A percentile compares a stretch with the other conserved stretches of the same genome.
Conservation (phyloP, 352 stramenopile genomes). For the Phytophthora pistaciae region DNA sequence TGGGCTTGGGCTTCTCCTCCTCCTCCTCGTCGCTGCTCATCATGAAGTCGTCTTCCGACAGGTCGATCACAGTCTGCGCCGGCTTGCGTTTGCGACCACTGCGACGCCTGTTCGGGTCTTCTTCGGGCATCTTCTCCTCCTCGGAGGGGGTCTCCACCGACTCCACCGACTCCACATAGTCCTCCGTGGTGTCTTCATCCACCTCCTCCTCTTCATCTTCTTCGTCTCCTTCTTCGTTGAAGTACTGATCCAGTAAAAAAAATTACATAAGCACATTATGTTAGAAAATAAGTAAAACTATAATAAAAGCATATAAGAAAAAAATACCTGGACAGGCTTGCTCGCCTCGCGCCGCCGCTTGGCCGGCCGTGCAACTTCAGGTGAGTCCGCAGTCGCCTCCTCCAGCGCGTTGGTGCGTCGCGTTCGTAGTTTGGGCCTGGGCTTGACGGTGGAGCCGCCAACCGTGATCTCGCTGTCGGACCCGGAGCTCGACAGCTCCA, state of each 20-base stretch:
- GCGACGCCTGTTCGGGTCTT: slow-evolving; percentile 38
- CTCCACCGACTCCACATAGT: slow-evolving; percentile 19
- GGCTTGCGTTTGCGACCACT: slow-evolving; percentile 48
- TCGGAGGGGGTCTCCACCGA: slow-evolving; percentile 32
- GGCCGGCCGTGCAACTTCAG: slow-evolving; percentile 22
- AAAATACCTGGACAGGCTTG: slow-evolving; percentile 36
- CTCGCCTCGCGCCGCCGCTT: slow-evolving; percentile 34
- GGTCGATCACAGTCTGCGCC: slow-evolving; percentile 32
- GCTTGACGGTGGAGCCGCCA: slow-evolving; percentile 21
- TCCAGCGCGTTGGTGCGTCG: slow-evolving; percentile 29
- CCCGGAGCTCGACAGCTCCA: slow-evolving; percentile 40
- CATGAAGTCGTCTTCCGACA: slow-evolving; percentile 45
- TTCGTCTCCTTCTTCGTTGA: slow-evolving; percentile 25
- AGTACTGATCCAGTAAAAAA: slow-evolving; percentile 20
- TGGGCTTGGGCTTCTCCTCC: slow-evolving; percentile 49
- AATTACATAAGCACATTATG: slow-evolving; percentile 17
- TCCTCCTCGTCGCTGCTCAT: slow-evolving; percentile 48
- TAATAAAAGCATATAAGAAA: slow-evolving; percentile 17
- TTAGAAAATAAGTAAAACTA: slow-evolving; percentile 12
- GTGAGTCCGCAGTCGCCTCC: slow-evolving; percentile 19
- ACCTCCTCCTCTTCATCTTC: slow-evolving; percentile 34
- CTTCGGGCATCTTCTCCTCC: slow-evolving; percentile 32
- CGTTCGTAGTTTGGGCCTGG: slow-evolving; percentile 54
- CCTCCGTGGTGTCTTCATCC: slow-evolving; percentile 47
- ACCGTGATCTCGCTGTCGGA: slow-evolving; percentile 36